phyloP scores from a whole-genome alignment of 768 basidiomycete species.

The Trametes cinnabarina region DNA sequence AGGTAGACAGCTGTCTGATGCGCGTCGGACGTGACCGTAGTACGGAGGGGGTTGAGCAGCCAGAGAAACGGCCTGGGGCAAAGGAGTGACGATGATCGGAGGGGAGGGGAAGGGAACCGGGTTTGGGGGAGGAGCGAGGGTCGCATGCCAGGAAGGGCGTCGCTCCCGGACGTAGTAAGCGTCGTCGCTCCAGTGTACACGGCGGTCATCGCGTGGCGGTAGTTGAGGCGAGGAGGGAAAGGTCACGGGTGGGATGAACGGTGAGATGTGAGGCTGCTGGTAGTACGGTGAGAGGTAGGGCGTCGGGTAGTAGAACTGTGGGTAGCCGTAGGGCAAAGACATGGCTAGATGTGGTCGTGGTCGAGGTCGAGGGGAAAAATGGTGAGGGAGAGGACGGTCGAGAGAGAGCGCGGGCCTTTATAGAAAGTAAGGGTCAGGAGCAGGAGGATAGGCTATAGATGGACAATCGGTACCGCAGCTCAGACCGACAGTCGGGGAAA shows the following conservation, averaged over 20 bases:
- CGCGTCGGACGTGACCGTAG: conserved; percentile 20
- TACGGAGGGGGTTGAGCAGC: conserved; percentile 10
- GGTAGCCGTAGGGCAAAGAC: conserved; percentile 13
- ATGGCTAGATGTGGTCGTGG: conserved; percentile 5
- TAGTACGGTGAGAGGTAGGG: conserved; percentile 23
- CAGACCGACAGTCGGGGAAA: background rate
- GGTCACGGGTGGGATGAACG: conserved; percentile 20
- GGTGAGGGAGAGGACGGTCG: background rate
- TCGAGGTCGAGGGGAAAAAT: background rate
- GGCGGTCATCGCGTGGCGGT: conserved; percentile 8
- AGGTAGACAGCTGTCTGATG: conserved; percentile 25
- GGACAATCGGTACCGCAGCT: conserved; percentile 11
- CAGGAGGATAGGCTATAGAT: background rate
- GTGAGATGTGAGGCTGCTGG: conserved; percentile 20
- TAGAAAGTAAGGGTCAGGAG: conserved; percentile 3
- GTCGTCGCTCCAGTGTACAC: conserved; percentile 18
- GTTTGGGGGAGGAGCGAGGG: conserved; percentile 23
- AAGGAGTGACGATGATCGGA: conserved; percentile 23
- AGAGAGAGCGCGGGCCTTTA: conserved; percentile 2
- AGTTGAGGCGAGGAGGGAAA: conserved; percentile 13
- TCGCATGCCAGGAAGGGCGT: conserved; percentile 29
- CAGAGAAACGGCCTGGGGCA: conserved; percentile 20
- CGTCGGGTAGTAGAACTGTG: conserved; percentile 19
- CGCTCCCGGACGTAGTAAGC: conserved; percentile 11
- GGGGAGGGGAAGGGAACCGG: conserved; percentile 28